phyloP scores from a whole-genome alignment of 495 filamentous ascomycete species.

The Niebla homalea region DNA sequence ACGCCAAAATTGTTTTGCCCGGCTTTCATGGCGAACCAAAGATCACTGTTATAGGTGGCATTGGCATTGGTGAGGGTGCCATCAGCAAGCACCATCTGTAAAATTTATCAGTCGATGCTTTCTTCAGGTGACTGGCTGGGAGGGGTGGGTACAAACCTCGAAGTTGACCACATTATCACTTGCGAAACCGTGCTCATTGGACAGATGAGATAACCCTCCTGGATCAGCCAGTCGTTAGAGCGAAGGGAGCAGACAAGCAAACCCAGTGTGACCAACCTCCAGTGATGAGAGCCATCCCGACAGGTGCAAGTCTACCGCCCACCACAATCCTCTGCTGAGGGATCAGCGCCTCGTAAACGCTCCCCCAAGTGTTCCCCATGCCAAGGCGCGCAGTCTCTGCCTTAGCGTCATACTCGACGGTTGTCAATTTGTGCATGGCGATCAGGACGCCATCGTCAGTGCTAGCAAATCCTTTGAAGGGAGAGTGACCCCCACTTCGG shows the following conservation, averaged over 20 bases:
- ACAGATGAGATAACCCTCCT: constrained; percentile 42
- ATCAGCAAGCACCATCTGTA: constrained; percentile 49
- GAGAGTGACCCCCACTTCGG: constrained; percentile 38
- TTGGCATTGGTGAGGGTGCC: constrained; percentile 42
- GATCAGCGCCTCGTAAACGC: constrained; percentile 39
- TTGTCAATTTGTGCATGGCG: constrained; percentile 36
- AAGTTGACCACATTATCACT: constrained; percentile 39
- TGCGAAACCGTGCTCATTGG: constrained; percentile 32
- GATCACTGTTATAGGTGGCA: constrained; percentile 36
- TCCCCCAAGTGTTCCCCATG: constrained; percentile 35
- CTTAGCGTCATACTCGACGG: constrained; percentile 22
- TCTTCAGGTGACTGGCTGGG: no score
- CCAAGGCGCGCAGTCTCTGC: constrained; percentile 27
- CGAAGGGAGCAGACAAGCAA: no score
- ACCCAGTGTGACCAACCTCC: no score
- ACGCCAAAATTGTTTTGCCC: constrained; percentile 43
- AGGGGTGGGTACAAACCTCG: no score
- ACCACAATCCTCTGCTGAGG: constrained; percentile 32
- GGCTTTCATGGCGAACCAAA: constrained; percentile 47
- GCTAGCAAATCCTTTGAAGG: constrained; percentile 34
- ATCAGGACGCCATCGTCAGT: constrained; percentile 44
- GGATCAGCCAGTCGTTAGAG: no score
- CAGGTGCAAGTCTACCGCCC: constrained; percentile 40
- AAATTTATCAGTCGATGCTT: no score
- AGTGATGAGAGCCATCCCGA: constrained; percentile 43